Conservation (phyloP, 306 rosid species). For the Elaeagnus macrophylla region DNA sequence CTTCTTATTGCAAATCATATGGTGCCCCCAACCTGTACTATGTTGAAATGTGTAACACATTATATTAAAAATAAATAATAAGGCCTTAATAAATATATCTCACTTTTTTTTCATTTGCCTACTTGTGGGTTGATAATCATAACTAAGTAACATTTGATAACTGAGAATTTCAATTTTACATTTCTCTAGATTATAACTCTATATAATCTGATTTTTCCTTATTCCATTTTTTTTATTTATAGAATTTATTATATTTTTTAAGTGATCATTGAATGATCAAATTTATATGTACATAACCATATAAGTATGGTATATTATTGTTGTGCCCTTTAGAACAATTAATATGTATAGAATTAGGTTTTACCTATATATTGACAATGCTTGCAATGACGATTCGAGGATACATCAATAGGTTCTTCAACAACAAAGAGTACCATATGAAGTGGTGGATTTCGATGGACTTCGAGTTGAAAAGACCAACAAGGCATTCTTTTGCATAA, state of each 20-base stretch:
- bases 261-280: too few species aligned
- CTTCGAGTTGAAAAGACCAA: slow-evolving; percentile 83
- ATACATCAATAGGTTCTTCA: slow-evolving; percentile 51
- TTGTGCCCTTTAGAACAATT: neutral
- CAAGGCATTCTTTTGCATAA: slow-evolving; percentile 37
- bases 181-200: too few species aligned
- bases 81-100: neutral
- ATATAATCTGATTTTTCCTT: too few species aligned
- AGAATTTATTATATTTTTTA: too few species aligned
- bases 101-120: too few species aligned
- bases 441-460: slow-evolving; percentile 64
- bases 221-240: too few species aligned
- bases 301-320: neutral
- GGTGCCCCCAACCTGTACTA: slow-evolving; percentile 70
- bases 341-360: neutral
- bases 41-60: neutral
- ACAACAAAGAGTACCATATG: slow-evolving; percentile 53
- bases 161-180: too few species aligned
- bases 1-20: slow-evolving; percentile 76
- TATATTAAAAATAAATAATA: neutral
- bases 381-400: slow-evolving; percentile 48
- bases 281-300: neutral
- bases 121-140: too few species aligned
- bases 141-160: too few species aligned
- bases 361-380: slow-evolving; percentile 79